Percentiles rank a stretch among this genome's conserved stretches.
Evolutionary conservation across 768 basidiomycete species (phyloP).

Genomic region (Suillus bovinus): DNA sequence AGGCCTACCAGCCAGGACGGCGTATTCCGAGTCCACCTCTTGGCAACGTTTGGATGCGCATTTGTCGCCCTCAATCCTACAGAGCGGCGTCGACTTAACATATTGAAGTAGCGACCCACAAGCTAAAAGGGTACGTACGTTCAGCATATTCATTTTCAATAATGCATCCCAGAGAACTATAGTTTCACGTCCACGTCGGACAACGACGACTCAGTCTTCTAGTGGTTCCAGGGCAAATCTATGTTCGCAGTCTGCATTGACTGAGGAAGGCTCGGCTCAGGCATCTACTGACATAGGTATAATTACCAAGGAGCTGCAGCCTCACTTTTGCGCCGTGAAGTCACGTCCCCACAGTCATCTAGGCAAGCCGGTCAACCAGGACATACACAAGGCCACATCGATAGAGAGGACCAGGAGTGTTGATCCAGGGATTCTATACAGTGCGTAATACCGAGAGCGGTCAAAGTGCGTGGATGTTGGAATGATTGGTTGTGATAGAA

Average conservation of each 20-base stretch:
- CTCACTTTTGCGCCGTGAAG: neutral
- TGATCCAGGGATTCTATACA: neutral
- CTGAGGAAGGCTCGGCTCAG: neutral
- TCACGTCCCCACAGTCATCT: neutral
- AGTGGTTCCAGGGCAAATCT: neutral
- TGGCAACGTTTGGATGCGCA: neutral
- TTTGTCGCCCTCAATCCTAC: neutral
- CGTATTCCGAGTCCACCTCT: neutral
- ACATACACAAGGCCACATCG: neutral
- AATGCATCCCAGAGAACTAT: neutral
- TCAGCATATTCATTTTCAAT: neutral
- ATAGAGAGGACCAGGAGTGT: neutral
- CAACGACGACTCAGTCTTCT: neutral
- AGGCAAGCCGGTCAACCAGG: neutral
- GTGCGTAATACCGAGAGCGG: neutral
- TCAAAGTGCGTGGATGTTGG: neutral
- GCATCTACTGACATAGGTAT: too few relatives aligned
- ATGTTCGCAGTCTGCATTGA: neutral
- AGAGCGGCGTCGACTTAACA: neutral
- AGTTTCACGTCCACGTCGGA: neutral
- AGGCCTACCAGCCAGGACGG: neutral
- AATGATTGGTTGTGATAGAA: constrained; percentile 2
- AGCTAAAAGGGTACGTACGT: neutral
- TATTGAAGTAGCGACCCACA: neutral
- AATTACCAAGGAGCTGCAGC: too few relatives aligned